Conservation (phyloP, 2,329 filamentous ascomycete genomes). For the Berkeleyomyces rouxiae region DNA sequence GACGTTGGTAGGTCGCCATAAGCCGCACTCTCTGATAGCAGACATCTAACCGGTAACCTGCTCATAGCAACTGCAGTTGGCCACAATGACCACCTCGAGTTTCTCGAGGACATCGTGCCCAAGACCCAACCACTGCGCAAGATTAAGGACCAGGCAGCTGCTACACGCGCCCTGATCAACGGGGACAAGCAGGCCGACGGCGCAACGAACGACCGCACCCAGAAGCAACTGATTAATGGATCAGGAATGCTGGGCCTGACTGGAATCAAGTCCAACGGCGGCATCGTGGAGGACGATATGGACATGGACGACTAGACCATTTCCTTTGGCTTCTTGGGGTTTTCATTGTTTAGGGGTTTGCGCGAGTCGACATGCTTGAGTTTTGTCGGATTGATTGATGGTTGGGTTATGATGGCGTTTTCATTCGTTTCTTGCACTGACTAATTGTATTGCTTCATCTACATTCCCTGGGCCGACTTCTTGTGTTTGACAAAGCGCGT, state of each 20-base stretch:
- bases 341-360: not conserved
- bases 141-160: slow-evolving; percentile 47
- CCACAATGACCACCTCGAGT: slow-evolving; percentile 85
- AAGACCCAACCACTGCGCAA: slow-evolving; percentile 69
- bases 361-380: no score
- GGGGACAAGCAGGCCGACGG: slow-evolving; percentile 20
- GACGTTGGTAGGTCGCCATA: slow-evolving; percentile 51
- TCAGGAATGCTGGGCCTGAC: slow-evolving; percentile 8
- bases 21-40: not conserved
- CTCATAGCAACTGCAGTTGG: slow-evolving; percentile 61
- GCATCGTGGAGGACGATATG: slow-evolving; percentile 28
- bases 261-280: slow-evolving; percentile 29
- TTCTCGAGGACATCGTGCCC: slow-evolving; percentile 79
- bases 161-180: slow-evolving; percentile 32
- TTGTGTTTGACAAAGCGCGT: no score
- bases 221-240: slow-evolving; percentile 15
- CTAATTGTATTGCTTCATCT: no score
- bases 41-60: not conserved
- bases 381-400: not conserved
- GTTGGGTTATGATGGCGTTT: not conserved
- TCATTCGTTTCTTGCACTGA: not conserved
- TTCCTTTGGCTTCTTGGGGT: slow-evolving; percentile 17
- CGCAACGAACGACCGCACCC: slow-evolving; percentile 9
- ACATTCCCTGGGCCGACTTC: no score
- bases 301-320: slow-evolving; percentile 38